These are phyloP conservation scores for Mallotus repandus DNA, from an alignment of 441 rosid species.

Conservation along the genomic window DNA sequence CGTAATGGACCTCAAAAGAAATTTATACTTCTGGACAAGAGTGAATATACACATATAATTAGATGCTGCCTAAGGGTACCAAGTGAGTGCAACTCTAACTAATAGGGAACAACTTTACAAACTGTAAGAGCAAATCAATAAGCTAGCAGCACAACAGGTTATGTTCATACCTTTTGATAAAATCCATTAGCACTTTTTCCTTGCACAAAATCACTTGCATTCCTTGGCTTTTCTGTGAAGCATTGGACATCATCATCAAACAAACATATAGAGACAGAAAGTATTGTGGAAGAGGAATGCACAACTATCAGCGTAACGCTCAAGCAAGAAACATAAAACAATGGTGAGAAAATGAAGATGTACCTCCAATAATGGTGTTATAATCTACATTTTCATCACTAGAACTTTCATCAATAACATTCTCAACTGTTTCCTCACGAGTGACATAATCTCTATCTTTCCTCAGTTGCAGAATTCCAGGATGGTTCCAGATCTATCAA, in stretches of 20 bases:
- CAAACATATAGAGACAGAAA: neutral
- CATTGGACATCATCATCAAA: constrained; percentile 17
- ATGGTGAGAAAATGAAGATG: constrained; percentile 14
- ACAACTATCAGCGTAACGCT: too few species aligned
- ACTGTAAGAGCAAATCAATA: neutral
- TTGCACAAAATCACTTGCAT: constrained; percentile 43
- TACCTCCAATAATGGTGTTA: constrained; percentile 80
- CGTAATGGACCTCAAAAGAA: neutral
- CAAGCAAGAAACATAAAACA: constrained; percentile 14
- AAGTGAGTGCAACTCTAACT: constrained; percentile 1
- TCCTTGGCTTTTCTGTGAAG: constrained; percentile 63
- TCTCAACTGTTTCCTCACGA: constrained; percentile 77
- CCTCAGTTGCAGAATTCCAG: constrained; percentile 93
- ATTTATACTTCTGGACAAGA: neutral
- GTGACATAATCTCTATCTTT: constrained; percentile 67
- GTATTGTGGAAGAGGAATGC: neutral
- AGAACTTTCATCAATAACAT: constrained; percentile 78
- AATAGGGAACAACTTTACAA: constrained; percentile 2
- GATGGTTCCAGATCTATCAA: constrained; percentile 98
- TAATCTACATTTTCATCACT: constrained; percentile 93
- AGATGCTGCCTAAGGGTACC: neutral
- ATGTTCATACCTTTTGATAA: constrained; percentile 66
- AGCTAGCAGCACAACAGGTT: constrained; percentile 10
- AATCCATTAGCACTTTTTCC: constrained; percentile 66
- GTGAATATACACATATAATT: neutral